Conservation (phyloP, 352 stramenopile genomes). For the Pseudoperonospora humuli region DNA sequence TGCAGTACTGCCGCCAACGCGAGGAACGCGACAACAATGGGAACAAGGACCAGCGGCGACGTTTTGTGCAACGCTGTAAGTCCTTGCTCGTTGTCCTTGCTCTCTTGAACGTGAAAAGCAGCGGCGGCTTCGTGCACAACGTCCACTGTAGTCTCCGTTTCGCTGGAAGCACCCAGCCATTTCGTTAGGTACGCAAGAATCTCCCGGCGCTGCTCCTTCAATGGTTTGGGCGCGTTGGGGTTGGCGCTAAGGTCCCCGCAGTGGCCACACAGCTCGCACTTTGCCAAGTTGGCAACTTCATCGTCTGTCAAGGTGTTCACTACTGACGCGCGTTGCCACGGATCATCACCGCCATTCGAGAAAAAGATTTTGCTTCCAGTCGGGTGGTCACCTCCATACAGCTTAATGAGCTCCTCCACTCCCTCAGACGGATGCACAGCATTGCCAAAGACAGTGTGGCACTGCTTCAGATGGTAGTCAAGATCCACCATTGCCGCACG, state of each 20-base stretch:
- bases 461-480: constrained; percentile 78
- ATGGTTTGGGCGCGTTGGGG: constrained; percentile 37
- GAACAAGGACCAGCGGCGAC: constrained; percentile 62
- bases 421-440: constrained; percentile 47
- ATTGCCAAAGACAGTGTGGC: constrained; percentile 60
- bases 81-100: constrained; percentile 16
- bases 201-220: constrained; percentile 59
- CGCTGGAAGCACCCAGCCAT: constrained; percentile 32
- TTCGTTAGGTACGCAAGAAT: constrained; percentile 60
- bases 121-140: constrained; percentile 8
- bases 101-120: constrained; percentile 6
- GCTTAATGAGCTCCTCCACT: constrained; percentile 50
- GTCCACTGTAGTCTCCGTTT: constrained; percentile 6
- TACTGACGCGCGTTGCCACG: constrained; percentile 78
- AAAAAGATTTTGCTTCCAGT: constrained; percentile 78
- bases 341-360: constrained; percentile 75
- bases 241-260: constrained; percentile 60
- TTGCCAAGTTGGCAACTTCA: constrained; percentile 54
- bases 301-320: constrained; percentile 47
- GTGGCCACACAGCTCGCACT: constrained; percentile 78
- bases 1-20: constrained; percentile 47
- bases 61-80: constrained; percentile 29
- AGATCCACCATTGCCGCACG: constrained; percentile 61
- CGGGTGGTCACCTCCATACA: constrained; percentile 71
- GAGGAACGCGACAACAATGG: constrained; percentile 48